A percentile compares a stretch with the other conserved stretches of the same genome.
phyloP scores from a whole-genome alignment of 345 rosid species.

The Eutrema heterophyllum region DNA sequence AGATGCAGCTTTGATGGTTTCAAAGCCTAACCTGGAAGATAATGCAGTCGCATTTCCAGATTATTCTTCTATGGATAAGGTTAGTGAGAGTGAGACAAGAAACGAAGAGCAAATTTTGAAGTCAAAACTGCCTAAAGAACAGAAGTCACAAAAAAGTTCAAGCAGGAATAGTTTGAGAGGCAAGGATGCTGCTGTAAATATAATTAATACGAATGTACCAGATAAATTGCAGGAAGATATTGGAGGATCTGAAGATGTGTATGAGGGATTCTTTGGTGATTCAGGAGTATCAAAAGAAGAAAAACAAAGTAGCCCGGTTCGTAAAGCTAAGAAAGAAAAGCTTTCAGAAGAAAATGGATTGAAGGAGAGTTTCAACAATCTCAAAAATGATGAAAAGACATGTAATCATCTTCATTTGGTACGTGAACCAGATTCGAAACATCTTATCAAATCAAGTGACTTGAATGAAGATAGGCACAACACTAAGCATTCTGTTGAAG shows the following conservation, averaged over 20 bases:
- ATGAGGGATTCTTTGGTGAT: constrained; percentile 33
- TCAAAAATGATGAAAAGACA: constrained; percentile 34
- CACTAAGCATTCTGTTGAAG: constrained; percentile 53
- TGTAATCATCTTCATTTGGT: constrained; percentile 35
- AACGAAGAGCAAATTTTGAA: constrained; percentile 34
- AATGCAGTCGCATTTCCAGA: constrained; percentile 35
- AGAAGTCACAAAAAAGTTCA: constrained; percentile 15
- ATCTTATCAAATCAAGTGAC: constrained; percentile 36
- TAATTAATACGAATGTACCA: constrained; percentile 35
- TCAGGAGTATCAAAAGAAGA: constrained; percentile 37
- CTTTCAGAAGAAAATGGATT: constrained; percentile 10
- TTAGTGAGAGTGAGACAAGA: constrained; percentile 35
- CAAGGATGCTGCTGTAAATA: constrained; percentile 38
- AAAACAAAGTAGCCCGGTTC: constrained; percentile 3
- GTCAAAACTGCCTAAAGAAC: constrained; percentile 37
- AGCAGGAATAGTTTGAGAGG: constrained; percentile 39
- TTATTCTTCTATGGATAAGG: constrained; percentile 36
- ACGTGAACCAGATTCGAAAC: constrained; percentile 44
- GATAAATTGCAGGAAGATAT: constrained; percentile 42
- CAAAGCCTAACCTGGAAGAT: constrained; percentile 38
- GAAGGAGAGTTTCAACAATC: constrained; percentile 13
- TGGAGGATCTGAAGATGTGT: constrained; percentile 47
- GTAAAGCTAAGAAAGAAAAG: constrained; percentile 24
- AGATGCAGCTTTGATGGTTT: constrained; percentile 21
- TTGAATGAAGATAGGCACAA: constrained; percentile 36